A percentile compares a stretch with the other conserved stretches of the same genome.
Conservation (phyloP, 495 filamentous ascomycete genomes). For the Penicillium psychrofluorescens region DNA sequence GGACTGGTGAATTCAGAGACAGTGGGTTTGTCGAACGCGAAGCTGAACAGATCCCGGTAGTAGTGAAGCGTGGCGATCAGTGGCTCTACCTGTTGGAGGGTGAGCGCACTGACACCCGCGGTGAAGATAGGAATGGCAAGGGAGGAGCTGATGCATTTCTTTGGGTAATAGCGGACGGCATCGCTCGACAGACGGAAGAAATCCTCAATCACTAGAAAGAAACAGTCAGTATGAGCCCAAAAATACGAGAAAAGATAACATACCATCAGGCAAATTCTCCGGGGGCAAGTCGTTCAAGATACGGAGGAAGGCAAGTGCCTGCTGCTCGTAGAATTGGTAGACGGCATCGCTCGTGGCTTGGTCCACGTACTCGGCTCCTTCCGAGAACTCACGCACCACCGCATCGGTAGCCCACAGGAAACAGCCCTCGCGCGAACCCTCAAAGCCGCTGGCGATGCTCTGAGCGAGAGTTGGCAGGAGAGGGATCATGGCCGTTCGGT, state of each 20-base stretch:
- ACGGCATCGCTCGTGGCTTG: slow-evolving; percentile 77
- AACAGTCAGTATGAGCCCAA: slow-evolving; percentile 1
- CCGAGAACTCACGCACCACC: slow-evolving; percentile 89
- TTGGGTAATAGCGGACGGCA: slow-evolving; percentile 85
- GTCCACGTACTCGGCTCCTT: slow-evolving; percentile 79
- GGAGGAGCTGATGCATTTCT: slow-evolving; percentile 66
- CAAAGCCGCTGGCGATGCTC: slow-evolving; percentile 77
- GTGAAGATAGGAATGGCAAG: slow-evolving; percentile 78
- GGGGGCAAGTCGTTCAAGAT: slow-evolving; percentile 82
- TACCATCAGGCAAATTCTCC: slow-evolving; percentile 79
- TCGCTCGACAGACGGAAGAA: slow-evolving; percentile 92
- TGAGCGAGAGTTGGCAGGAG: slow-evolving; percentile 79
- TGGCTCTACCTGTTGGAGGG: slow-evolving; percentile 83
- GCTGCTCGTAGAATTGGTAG: slow-evolving; percentile 90
- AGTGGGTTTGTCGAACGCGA: slow-evolving; percentile 70
- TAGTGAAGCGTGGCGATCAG: slow-evolving; percentile 88
- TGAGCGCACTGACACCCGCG: slow-evolving; percentile 76
- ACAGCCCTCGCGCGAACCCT: slow-evolving; percentile 82
- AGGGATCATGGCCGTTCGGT: slow-evolving; percentile 80
- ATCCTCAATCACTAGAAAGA: slow-evolving; percentile 76
- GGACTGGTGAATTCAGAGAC: slow-evolving; percentile 55
- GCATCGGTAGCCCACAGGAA: slow-evolving; percentile 96
- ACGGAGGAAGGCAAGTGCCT: slow-evolving; percentile 78
- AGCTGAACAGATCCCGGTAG: slow-evolving; percentile 85
- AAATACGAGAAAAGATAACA: slow-evolving; percentile 4